A percentile compares a stretch with the other conserved stretches of the same genome.
Conservation (phyloP, 768 basidiomycete genomes). For the Auricularia cornea region DNA sequence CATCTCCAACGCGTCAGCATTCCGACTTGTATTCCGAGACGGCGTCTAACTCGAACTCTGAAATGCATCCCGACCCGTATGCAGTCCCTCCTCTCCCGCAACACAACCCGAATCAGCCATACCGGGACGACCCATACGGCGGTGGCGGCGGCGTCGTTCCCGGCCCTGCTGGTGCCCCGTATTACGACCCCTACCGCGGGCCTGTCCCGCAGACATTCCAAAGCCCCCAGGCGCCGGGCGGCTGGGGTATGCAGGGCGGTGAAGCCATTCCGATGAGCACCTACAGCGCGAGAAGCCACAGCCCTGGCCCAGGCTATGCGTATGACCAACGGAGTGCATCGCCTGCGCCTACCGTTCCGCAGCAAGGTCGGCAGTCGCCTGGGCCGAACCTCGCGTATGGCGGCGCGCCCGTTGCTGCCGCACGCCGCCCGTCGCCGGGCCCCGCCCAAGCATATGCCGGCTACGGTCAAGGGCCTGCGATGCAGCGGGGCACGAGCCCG, state of each 20-base stretch:
- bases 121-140: conserved; percentile 47
- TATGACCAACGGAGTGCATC: conserved; percentile 13
- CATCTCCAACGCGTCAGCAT: conserved; percentile 5
- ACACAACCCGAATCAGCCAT: conserved; percentile 68
- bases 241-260: conserved; percentile 15
- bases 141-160: conserved; percentile 35
- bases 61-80: conserved; percentile 50
- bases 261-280: conserved; percentile 70
- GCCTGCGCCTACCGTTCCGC: conserved; percentile 1
- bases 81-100: conserved; percentile 78
- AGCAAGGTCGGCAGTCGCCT: conserved; percentile 33
- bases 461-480: background rate
- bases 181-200: conserved; percentile 76
- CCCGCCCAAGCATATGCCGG: background rate
- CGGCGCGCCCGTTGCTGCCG: background rate
- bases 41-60: conserved; percentile 10
- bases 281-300: conserved; percentile 8
- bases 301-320: conserved; percentile 9
- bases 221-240: conserved; percentile 30
- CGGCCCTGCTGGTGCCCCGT: conserved; percentile 32
- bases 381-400: conserved; percentile 41
- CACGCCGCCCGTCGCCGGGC: background rate
- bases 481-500: background rate
- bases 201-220: conserved; percentile 61
- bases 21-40: conserved; percentile 9